phyloP scores from a whole-genome alignment of 495 filamentous ascomycete genomes.

The Lasiosphaeria hispida region DNA sequence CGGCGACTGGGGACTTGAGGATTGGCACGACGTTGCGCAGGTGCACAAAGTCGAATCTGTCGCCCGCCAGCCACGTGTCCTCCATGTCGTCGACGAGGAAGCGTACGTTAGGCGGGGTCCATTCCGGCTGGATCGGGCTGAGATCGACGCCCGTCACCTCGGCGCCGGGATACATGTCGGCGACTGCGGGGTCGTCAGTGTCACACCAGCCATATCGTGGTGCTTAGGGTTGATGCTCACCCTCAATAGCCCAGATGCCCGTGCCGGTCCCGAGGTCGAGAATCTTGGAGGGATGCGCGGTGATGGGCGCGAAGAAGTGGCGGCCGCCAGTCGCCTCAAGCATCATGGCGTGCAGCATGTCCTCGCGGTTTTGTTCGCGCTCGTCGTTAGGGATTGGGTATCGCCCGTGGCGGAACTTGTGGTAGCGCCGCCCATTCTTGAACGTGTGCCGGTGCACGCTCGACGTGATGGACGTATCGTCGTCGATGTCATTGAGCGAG shows the following conservation, averaged over 20 bases:
- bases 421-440: constrained; percentile 59
- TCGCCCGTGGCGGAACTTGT: constrained; percentile 50
- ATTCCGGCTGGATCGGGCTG: constrained; percentile 54
- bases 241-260: constrained; percentile 31
- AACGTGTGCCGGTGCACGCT: constrained; percentile 39
- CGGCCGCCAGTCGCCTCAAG: constrained; percentile 36
- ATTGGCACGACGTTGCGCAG: too few species aligned
- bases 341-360: constrained; percentile 41
- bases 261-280: constrained; percentile 10
- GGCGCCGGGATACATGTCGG: constrained; percentile 44
- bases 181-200: constrained; percentile 29
- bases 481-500: constrained; percentile 23
- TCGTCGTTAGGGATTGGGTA: constrained; percentile 58
- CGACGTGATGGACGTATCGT: constrained; percentile 31
- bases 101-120: constrained; percentile 52
- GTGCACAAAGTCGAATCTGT: too few species aligned
- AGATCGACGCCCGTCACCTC: constrained; percentile 62
- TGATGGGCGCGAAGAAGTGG: constrained; percentile 42
- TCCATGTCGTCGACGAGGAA: constrained; percentile 46
- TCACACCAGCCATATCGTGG: constrained; percentile 53
- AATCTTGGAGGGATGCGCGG: constrained; percentile 41
- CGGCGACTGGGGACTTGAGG: too few species aligned
- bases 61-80: too few species aligned
- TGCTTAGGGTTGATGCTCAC: constrained; percentile 44
- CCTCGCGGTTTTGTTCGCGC: constrained; percentile 44